Conservation (phyloP, 495 filamentous ascomycete species). For the Penicillium odoratum region DNA sequence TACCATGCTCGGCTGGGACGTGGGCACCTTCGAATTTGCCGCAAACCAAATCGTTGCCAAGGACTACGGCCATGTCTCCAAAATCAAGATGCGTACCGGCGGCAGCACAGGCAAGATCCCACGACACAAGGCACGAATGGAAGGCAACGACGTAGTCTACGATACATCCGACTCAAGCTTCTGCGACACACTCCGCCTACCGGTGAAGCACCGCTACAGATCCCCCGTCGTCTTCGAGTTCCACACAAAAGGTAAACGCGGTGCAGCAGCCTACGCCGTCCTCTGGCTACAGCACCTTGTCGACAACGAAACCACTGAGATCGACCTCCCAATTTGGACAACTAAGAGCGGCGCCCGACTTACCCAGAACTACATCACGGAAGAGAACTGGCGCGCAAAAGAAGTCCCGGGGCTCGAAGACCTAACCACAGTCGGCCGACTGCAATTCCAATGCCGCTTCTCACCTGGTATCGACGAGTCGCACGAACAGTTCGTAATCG, state of each 20-base stretch:
- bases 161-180: conserved; percentile 59
- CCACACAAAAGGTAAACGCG: conserved; percentile 63
- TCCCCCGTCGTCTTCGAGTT: conserved; percentile 89
- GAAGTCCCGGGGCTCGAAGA: conserved; percentile 66
- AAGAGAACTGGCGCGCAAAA: conserved; percentile 59
- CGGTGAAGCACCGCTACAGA: conserved; percentile 86
- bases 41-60: conserved; percentile 63
- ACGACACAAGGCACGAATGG: conserved; percentile 55
- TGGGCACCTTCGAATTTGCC: conserved; percentile 87
- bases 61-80: conserved; percentile 58
- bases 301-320: conserved; percentile 71
- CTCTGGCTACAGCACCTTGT: conserved; percentile 84
- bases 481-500: conserved; percentile 78
- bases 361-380: conserved; percentile 87
- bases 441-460: conserved; percentile 77
- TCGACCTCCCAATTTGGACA: conserved; percentile 85
- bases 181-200: conserved; percentile 66
- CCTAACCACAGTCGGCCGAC: conserved; percentile 73
- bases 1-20: conserved; percentile 83
- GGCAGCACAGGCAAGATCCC: conserved; percentile 73
- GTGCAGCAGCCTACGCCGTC: conserved; percentile 69
- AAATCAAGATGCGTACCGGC: conserved; percentile 78
- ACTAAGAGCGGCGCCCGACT: conserved; percentile 71
- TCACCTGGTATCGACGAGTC: conserved; percentile 87
- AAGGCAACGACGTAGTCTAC: conserved; percentile 66